Evolutionary conservation across 106 monocot genomes (phyloP).

Genomic region (Dendrobium officinale): DNA sequence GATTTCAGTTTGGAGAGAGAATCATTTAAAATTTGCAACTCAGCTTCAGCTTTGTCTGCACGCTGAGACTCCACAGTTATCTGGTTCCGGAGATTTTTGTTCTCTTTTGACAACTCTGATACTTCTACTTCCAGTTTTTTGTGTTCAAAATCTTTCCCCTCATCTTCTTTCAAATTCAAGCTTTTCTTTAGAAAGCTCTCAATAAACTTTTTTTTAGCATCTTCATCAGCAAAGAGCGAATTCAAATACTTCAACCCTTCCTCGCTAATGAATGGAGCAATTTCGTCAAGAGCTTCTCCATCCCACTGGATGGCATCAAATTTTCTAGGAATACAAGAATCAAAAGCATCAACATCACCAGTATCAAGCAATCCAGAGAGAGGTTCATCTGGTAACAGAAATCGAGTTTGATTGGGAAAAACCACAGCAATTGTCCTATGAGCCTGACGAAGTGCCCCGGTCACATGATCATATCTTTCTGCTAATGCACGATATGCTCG

Average conservation of each 20-base stretch:
- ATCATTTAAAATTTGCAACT: slow-evolving; percentile 33
- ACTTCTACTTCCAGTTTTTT: not conserved
- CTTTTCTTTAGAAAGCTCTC: not conserved
- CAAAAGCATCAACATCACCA: slow-evolving; percentile 12
- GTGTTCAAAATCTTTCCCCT: too few relatives aligned
- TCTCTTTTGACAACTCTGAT: slow-evolving; percentile 11
- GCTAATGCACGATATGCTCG: too few relatives aligned
- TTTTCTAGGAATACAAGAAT: slow-evolving; percentile 16
- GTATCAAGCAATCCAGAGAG: slow-evolving; percentile 14
- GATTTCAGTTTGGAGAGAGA: slow-evolving; percentile 26
- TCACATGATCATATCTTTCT: too few relatives aligned
- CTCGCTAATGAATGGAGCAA: slow-evolving; percentile 8
- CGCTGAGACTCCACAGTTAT: slow-evolving; percentile 20
- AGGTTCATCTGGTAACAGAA: slow-evolving; percentile 40
- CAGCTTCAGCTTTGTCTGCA: slow-evolving; percentile 31
- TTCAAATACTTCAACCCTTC: slow-evolving; percentile 35
- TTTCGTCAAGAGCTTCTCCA: slow-evolving; percentile 16
- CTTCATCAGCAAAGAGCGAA: slow-evolving; percentile 25
- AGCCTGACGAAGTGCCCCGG: slow-evolving; percentile 54
- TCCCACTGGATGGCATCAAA: slow-evolving; percentile 13
- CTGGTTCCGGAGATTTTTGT: not conserved
- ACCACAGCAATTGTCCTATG: slow-evolving; percentile 60
- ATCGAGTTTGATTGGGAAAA: slow-evolving; percentile 49
- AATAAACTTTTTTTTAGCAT: slow-evolving; percentile 10
- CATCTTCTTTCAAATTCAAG: slow-evolving; percentile 3